These are phyloP conservation scores for Pittosporum tobira DNA, from an alignment of 129 eudicot species.

Conservation along the genomic window DNA sequence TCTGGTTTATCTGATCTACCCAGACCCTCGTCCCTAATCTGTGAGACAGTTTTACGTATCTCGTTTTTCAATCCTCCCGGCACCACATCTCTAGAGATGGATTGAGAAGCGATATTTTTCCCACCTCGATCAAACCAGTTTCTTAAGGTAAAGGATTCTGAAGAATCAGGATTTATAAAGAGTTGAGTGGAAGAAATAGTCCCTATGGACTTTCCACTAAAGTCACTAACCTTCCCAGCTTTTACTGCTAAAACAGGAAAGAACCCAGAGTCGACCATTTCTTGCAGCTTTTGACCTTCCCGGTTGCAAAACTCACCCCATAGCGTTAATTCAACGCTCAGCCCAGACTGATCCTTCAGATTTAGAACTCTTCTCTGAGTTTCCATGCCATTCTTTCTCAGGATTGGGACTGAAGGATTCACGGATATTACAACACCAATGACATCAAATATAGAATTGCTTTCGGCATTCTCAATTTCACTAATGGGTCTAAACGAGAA, in stretches of 20 bases:
- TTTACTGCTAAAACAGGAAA: constrained; percentile 83
- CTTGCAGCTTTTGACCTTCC: constrained; percentile 86
- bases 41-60: constrained; percentile 59
- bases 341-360: constrained; percentile 74
- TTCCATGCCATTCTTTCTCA: constrained; percentile 95
- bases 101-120: constrained; percentile 48
- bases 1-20: constrained; percentile 91
- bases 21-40: constrained; percentile 82
- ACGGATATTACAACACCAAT: constrained; percentile 69
- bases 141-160: constrained; percentile 50
- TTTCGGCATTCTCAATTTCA: constrained; percentile 74
- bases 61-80: constrained; percentile 60
- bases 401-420: constrained; percentile 73
- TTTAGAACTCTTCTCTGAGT: constrained; percentile 76
- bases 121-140: constrained; percentile 71
- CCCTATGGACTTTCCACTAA: constrained; percentile 77
- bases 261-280: constrained; percentile 47
- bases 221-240: constrained; percentile 83
- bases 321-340: constrained; percentile 74
- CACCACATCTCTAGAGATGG: constrained; percentile 62
- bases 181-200: constrained; percentile 87
- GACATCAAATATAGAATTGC: constrained; percentile 68
- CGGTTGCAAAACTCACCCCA: constrained; percentile 97
- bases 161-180: constrained; percentile 70
- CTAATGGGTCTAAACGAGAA: constrained; percentile 70